These are phyloP conservation scores for Xylaria curta DNA, from an alignment of 495 filamentous ascomycete genomes.

Conservation along the genomic window DNA sequence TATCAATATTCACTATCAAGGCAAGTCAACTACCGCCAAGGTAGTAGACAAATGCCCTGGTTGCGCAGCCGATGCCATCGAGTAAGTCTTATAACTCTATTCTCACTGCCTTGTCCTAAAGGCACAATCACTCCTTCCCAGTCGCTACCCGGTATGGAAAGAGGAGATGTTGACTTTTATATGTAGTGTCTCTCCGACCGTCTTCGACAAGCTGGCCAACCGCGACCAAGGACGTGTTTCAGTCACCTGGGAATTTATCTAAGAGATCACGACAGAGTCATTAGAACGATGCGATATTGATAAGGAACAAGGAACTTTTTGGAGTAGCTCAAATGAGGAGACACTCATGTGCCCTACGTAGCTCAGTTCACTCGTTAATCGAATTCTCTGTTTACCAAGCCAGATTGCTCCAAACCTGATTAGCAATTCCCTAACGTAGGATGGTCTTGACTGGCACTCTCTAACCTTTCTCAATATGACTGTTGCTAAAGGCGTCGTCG, in stretches of 20 bases:
- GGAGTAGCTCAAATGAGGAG: neutral
- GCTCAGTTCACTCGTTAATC: conserved; percentile 9
- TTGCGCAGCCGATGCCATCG: conserved; percentile 55
- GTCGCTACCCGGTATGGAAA: neutral
- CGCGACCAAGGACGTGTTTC: conserved; percentile 40
- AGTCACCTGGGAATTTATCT: conserved; percentile 47
- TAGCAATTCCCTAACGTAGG: neutral
- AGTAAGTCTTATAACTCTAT: conserved; percentile 30
- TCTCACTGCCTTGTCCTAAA: neutral
- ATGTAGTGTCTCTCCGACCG: conserved; percentile 45
- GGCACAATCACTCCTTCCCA: neutral
- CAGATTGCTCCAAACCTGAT: neutral
- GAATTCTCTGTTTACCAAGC: neutral
- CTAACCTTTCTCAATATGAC: neutral
- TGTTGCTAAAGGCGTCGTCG: neutral
- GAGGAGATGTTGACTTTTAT: neutral
- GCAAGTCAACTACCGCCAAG: conserved; percentile 60
- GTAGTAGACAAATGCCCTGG: conserved; percentile 81
- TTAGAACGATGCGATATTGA: neutral
- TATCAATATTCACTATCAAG: conserved; percentile 63
- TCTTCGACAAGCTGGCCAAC: conserved; percentile 49
- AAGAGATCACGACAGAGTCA: neutral
- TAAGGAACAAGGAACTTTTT: neutral
- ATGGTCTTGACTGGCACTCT: neutral
- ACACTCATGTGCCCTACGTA: neutral